Evolutionary conservation across 352 stramenopile genomes (phyloP).

Genomic region (Halophytophthora batemanensis): DNA sequence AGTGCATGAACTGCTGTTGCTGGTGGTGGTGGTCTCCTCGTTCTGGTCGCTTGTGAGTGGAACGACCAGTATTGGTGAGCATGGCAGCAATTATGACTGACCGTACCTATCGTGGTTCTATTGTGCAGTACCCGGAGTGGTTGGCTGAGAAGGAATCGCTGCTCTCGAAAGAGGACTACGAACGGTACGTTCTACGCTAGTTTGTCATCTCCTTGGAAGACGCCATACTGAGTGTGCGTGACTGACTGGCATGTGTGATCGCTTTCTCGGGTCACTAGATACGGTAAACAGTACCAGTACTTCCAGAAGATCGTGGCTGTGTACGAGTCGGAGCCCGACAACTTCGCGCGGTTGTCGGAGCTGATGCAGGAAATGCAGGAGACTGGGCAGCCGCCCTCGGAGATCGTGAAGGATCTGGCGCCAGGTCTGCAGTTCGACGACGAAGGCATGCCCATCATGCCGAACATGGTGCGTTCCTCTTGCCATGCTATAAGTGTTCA

Average conservation of each 20-base stretch:
- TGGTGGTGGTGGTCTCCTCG: not conserved
- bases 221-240: not conserved
- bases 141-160: constrained; percentile 90
- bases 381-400: constrained; percentile 93
- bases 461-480: constrained; percentile 75
- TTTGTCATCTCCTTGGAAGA: not conserved
- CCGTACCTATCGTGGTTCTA: not conserved
- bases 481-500: not conserved
- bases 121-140: constrained; percentile 93
- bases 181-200: constrained; percentile 32
- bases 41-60: not conserved
- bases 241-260: not conserved
- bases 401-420: constrained; percentile 99
- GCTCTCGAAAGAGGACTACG: constrained; percentile 92
- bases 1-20: not conserved
- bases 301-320: constrained; percentile 96
- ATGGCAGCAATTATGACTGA: not conserved
- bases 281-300: constrained; percentile 96
- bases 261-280: constrained; percentile 35
- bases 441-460: constrained; percentile 96
- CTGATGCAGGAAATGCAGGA: constrained; percentile 96
- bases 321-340: constrained; percentile 97
- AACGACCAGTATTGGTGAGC: not conserved
- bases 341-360: constrained; percentile 93
- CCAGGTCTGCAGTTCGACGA: constrained; percentile 96